Evolutionary conservation across 106 monocot species (phyloP), one percentile per base, ranked within the genome.

Genomic region (Acanthochlamys bracteata): DNA sequence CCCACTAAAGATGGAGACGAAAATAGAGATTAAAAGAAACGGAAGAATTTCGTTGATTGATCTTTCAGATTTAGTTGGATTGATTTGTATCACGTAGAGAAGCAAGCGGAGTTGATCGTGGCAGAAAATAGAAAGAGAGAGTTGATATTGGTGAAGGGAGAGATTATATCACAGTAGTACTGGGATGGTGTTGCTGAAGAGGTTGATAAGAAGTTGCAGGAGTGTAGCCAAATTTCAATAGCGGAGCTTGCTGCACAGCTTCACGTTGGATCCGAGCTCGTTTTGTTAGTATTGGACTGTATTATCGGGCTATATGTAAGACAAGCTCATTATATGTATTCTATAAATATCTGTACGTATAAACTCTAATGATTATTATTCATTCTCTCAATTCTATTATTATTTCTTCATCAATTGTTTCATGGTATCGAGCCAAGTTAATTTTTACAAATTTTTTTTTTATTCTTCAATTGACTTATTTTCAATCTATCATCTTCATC

Each of bases 141-240:
- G n/a, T 73, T 94, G 10, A 90, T 84, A 86, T 54, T 94, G 69
- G 66, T 86, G 56, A 83, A 90, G 51, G 94, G 90, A 40, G 94
- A 94, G 81, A 73, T 94, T 22, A 84, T 94, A 10, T 82, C 90
- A 41, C 77, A 94, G 64, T 65, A 53, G 47, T 94, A 94, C 74
- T 94, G 94, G 94, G 81, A 90, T 66, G 58, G 69, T 8, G 76
- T 82, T 13, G 86, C 82, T 13, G 94, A 94, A 68, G 90, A 94
- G 76, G 82, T 94, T 22, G 86, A 94, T 41, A 90, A 94, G 69
- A 94, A 80, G 67, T 59, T 94, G 56, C 90, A 94, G 63, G 90
- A 94, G 68, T 84, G 90, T 53, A 90, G 94, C 53, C 94, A 94
- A 69, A 94, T 94, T 42, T 76, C 84, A 10, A 41, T 94, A 39